Evolutionary conservation across 2,329 filamentous ascomycete genomes (phyloP).

Genomic region (Xylariales sp.): DNA sequence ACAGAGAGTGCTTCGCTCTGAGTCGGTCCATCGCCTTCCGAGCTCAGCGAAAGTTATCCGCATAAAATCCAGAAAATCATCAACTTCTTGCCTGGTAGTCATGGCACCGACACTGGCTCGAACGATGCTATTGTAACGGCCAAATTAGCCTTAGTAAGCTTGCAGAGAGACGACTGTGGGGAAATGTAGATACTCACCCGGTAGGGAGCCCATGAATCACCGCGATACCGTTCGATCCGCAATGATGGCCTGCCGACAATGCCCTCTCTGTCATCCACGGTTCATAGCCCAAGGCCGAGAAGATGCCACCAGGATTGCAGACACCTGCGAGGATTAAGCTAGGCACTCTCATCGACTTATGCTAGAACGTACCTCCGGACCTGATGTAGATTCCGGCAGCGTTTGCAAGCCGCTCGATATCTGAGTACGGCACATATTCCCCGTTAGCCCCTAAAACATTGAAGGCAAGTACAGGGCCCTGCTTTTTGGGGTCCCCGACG

Average conservation of each 20-base stretch:
- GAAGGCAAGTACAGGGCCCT: conserved; percentile 61
- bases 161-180: conserved; percentile 5
- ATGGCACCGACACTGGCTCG: conserved; percentile 58
- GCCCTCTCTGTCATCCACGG: conserved; percentile 50
- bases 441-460: conserved; percentile 53
- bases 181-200: conserved; percentile 31
- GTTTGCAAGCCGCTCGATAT: conserved; percentile 56
- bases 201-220: conserved; percentile 51
- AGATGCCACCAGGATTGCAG: conserved; percentile 43
- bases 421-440: conserved; percentile 48
- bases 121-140: conserved; percentile 41
- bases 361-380: conserved; percentile 42
- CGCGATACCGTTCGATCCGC: conserved; percentile 47
- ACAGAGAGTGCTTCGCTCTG: conserved; percentile 2
- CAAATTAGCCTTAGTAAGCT: background rate
- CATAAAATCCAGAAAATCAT: conserved; percentile 43
- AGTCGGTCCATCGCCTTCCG: conserved; percentile 7
- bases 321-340: conserved; percentile 32
- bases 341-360: background rate
- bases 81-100: conserved; percentile 52
- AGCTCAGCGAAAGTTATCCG: conserved; percentile 30
- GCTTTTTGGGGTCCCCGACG: conserved; percentile 46
- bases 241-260: conserved; percentile 53
- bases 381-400: conserved; percentile 53
- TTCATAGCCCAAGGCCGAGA: conserved; percentile 44